These are phyloP conservation scores for Cucurbita pepo DNA, from an alignment of 306 rosid genomes.

Conservation along the genomic window DNA sequence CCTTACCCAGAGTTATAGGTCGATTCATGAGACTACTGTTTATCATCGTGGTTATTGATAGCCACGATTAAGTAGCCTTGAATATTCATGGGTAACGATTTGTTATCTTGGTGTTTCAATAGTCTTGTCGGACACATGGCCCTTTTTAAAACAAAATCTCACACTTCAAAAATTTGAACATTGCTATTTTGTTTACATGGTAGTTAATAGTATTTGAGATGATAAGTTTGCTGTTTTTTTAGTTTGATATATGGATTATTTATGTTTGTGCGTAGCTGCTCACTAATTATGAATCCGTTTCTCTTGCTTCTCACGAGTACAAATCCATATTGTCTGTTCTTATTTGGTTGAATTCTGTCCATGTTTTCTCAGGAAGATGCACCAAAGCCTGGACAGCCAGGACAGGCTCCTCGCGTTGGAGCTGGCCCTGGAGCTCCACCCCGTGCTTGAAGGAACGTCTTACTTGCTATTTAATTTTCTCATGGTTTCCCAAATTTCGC, in stretches of 20 bases:
- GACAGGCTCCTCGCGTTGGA: constrained; percentile 45
- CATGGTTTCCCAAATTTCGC: background rate
- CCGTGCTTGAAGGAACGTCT: constrained; percentile 15
- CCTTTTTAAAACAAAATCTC: background rate
- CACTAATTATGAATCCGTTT: background rate
- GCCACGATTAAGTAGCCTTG: background rate
- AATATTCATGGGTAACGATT: background rate
- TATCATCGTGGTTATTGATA: background rate
- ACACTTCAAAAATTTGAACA: background rate
- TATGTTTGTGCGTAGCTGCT: background rate
- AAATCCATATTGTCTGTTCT: background rate
- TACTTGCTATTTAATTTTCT: background rate
- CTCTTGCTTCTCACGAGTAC: background rate
- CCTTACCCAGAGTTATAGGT: background rate
- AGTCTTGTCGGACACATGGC: background rate
- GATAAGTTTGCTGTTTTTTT: background rate
- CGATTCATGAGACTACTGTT: background rate
- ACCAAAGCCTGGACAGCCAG: constrained; percentile 57
- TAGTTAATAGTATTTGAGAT: background rate
- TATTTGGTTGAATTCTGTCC: background rate
- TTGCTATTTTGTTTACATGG: background rate
- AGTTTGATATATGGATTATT: background rate
- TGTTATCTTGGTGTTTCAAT: background rate
- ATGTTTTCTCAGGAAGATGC: constrained; percentile 31
- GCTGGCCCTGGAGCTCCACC: constrained; percentile 28